Conservation (phyloP, 768 basidiomycete species). For the Hemileccinum rubropunctum region DNA sequence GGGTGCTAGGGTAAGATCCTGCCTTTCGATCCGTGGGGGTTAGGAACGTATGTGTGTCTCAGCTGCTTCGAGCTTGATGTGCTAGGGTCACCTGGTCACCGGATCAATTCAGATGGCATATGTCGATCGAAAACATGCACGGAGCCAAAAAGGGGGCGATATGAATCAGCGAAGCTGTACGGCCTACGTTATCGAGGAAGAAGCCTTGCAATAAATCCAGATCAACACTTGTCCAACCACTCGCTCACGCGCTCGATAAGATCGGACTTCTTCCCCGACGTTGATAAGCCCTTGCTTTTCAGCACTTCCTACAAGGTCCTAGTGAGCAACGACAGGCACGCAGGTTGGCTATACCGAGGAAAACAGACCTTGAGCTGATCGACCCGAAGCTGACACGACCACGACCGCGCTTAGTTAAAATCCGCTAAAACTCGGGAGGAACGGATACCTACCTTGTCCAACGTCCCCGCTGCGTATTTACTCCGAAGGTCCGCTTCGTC, state of each 20-base stretch:
- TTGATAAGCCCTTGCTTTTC: constrained; percentile 57
- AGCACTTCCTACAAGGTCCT: constrained; percentile 57
- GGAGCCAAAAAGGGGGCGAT: neutral
- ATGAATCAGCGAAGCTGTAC: neutral
- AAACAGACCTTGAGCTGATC: constrained; percentile 71
- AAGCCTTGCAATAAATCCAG: neutral
- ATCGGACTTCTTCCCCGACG: constrained; percentile 72
- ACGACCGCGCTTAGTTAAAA: constrained; percentile 7
- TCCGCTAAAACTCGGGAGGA: neutral
- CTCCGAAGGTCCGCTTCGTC: constrained; percentile 75
- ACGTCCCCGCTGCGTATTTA: constrained; percentile 53
- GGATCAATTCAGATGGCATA: neutral
- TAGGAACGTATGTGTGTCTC: too few species aligned
- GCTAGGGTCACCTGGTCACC: neutral
- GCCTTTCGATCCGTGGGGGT: neutral
- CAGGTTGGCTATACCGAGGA: neutral
- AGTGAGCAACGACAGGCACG: neutral
- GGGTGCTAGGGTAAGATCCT: neutral
- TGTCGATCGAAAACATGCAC: constrained; percentile 1
- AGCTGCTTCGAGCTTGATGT: too few species aligned
- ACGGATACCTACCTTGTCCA: constrained; percentile 59
- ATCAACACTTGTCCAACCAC: constrained; percentile 49
- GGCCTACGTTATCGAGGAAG: neutral
- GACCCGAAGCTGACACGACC: constrained; percentile 56
- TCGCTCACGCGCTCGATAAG: constrained; percentile 62